Evolutionary conservation across 169 alveolate species (phyloP).

Genomic region (Cryptosporidium sp.): DNA sequence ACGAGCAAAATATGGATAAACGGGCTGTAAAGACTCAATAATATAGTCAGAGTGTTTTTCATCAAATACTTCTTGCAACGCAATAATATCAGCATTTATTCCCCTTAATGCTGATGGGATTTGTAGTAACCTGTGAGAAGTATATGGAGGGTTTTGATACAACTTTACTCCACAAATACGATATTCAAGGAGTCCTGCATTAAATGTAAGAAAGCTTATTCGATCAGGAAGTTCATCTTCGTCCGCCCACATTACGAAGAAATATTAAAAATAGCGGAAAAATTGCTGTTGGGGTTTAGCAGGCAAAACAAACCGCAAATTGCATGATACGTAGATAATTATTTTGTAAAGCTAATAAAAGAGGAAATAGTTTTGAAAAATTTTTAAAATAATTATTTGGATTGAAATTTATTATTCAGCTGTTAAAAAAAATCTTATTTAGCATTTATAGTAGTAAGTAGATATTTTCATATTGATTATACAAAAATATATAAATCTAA

Average conservation of each 20-base stretch:
- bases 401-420: not conserved
- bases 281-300: not conserved
- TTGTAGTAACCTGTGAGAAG: slow-evolving; percentile 85
- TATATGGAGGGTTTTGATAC: slow-evolving; percentile 91
- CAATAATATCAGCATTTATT: slow-evolving; percentile 89
- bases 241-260: slow-evolving; percentile 62
- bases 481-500: not conserved
- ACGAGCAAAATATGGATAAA: slow-evolving; percentile 86
- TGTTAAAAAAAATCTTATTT: not conserved
- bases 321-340: slow-evolving; percentile 55
- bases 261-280: not conserved
- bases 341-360: not conserved
- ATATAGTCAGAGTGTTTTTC: slow-evolving; percentile 87
- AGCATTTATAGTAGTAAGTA: not conserved
- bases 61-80: slow-evolving; percentile 90
- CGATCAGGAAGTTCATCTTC: slow-evolving; percentile 77
- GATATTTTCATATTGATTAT: not conserved
- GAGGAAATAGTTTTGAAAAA: not conserved
- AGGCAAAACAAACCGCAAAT: slow-evolving; percentile 66
- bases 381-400: not conserved
- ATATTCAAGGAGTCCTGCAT: slow-evolving; percentile 90
- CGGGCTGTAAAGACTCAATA: slow-evolving; percentile 81
- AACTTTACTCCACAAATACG: slow-evolving; percentile 86
- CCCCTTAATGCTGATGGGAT: slow-evolving; percentile 87
- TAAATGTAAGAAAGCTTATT: slow-evolving; percentile 86